Evolutionary conservation across 306 rosid species (phyloP).

Genomic region (Malus domestica): DNA sequence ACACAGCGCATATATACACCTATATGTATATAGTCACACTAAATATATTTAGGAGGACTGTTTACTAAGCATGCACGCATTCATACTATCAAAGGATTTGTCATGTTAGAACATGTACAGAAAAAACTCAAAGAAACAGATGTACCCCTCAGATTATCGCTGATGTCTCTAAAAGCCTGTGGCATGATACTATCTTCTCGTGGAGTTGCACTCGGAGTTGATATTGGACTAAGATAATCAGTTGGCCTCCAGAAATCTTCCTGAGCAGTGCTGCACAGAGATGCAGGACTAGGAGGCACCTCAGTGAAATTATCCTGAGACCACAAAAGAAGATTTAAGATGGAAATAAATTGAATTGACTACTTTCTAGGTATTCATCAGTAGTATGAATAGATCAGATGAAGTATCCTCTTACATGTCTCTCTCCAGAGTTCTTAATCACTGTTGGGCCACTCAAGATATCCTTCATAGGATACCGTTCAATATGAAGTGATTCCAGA

Average conservation of each 20-base stretch:
- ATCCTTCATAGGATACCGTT: slow-evolving; percentile 43
- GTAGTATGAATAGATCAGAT: neutral
- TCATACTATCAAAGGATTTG: neutral
- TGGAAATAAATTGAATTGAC: slow-evolving; percentile 11
- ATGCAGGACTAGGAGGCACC: slow-evolving; percentile 99
- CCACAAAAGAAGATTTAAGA: slow-evolving; percentile 14
- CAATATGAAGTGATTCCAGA: slow-evolving; percentile 41
- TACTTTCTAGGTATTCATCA: neutral
- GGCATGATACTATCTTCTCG: slow-evolving; percentile 51
- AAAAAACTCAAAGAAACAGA: neutral
- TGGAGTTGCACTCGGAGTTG: slow-evolving; percentile 73
- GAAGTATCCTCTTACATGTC: slow-evolving; percentile 55
- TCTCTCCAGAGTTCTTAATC: slow-evolving; percentile 51
- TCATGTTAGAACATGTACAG: neutral
- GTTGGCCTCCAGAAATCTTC: slow-evolving; percentile 77
- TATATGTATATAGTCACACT: neutral
- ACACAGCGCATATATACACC: neutral
- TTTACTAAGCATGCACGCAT: neutral
- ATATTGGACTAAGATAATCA: slow-evolving; percentile 65
- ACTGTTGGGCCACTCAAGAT: slow-evolving; percentile 87
- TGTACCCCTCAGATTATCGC: slow-evolving; percentile 77
- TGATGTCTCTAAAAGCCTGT: slow-evolving; percentile 71
- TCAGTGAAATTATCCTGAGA: slow-evolving; percentile 87
- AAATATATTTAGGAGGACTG: neutral
- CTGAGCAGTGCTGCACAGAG: slow-evolving; percentile 81